Evolutionary conservation across 805 yeast species (phyloP).

Genomic region (Candida andamanensis): DNA sequence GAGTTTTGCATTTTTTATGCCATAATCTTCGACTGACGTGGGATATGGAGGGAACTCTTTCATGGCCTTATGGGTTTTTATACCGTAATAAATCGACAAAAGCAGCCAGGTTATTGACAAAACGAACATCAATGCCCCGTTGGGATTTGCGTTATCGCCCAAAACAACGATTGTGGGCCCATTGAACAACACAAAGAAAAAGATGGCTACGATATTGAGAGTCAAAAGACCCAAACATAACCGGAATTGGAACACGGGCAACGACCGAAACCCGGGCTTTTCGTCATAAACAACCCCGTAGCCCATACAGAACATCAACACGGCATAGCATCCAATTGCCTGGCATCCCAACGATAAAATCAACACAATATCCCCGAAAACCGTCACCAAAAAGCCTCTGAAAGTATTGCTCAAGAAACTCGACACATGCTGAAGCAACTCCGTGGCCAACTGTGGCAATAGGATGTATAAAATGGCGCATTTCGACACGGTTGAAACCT

Average conservation of each 20-base stretch:
- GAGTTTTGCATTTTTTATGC: conserved; percentile 15
- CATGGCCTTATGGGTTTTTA: conserved; percentile 23
- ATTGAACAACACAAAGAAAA: no score
- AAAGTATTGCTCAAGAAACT: conserved; percentile 6
- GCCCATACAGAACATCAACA: conserved; percentile 29
- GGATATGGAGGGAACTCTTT: conserved; percentile 24
- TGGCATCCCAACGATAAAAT: no score
- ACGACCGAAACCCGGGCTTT: no score
- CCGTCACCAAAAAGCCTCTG: neutral
- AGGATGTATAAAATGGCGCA: conserved; percentile 21
- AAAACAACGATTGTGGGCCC: no score
- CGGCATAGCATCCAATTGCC: no score
- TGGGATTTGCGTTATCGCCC: no score
- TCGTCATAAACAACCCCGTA: conserved; percentile 29
- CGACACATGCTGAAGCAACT: conserved; percentile 1
- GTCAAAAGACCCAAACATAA: no score
- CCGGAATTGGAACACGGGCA: no score
- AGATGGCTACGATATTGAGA: no score
- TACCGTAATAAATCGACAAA: conserved; percentile 16
- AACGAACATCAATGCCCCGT: no score
- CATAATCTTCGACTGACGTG: conserved; percentile 10
- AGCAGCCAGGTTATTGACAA: conserved; percentile 9
- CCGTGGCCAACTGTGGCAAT: conserved; percentile 14
- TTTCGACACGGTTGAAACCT: conserved; percentile 24
- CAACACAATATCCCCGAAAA: conserved; percentile 3